These are phyloP conservation scores for Wolfiporia cocos DNA, from an alignment of 1,284 basidiomycete species.

Conservation along the genomic window DNA sequence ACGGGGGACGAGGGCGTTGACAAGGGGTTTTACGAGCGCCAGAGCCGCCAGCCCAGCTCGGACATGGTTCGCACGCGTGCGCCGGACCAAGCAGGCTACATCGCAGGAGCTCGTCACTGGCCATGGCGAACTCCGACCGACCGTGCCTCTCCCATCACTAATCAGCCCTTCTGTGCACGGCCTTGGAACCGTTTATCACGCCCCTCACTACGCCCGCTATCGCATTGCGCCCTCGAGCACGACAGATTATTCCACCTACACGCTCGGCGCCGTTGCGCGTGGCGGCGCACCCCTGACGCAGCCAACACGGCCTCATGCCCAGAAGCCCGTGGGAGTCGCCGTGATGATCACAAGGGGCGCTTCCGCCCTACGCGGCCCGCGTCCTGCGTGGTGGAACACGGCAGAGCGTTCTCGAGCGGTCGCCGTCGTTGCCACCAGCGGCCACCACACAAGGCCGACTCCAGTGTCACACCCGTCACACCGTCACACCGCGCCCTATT, in stretches of 20 bases:
- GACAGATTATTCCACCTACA: too few relatives aligned
- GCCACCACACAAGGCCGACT: conserved; percentile 4
- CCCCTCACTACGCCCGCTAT: not conserved
- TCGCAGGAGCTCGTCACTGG: conserved; percentile 23
- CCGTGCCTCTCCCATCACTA: conserved; percentile 13
- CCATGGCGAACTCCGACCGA: conserved; percentile 27
- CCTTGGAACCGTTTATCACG: conserved; percentile 14
- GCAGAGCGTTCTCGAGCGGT: conserved; percentile 19
- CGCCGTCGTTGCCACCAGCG: conserved; percentile 12
- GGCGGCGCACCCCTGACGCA: not conserved
- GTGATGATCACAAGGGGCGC: conserved; percentile 13
- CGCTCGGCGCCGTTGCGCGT: too few relatives aligned
- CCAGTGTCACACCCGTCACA: conserved; percentile 11
- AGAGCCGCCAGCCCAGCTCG: conserved; percentile 28
- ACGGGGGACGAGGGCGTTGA: conserved; percentile 34
- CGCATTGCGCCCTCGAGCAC: too few relatives aligned
- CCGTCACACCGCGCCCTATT: conserved; percentile 1
- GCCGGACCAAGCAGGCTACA: conserved; percentile 19
- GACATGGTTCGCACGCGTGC: conserved; percentile 31
- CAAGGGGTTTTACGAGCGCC: conserved; percentile 37
- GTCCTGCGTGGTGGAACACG: conserved; percentile 17
- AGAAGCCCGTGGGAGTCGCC: not conserved
- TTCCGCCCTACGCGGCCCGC: conserved; percentile 18
- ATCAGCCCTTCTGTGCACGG: too few relatives aligned
- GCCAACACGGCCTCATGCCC: too few relatives aligned